Base-by-base conservation (phyloP, 352 stramenopile species). In the Globisporangium cystogenes region DNA sequence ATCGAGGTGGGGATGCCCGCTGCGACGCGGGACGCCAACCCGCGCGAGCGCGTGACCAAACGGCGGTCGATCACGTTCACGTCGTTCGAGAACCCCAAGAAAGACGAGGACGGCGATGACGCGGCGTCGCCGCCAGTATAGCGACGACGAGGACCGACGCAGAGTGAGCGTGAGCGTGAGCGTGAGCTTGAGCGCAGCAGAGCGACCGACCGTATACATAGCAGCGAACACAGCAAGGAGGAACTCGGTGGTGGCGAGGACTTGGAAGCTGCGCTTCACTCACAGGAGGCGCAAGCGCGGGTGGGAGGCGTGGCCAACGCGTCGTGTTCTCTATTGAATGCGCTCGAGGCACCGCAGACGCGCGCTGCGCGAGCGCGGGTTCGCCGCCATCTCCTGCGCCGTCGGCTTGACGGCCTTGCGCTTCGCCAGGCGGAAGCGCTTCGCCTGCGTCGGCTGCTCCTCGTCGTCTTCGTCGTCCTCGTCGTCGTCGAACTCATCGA, bases 21-120 rank as follows among this genome's bases (percentile, higher is more conserved):
- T 20, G 67, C 76, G 2, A 72, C 66, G 12, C 73, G 68, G 15
- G 62, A 81, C 40, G 76, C 65, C 18, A 79, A 77, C 44, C 65
- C 72, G 26, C 62, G 62, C 16, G 72, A 85, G 15, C 62, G 72
- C 4, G 45, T 82, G 7, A 51, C 66, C 8, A 92, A 92, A 51
- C 74, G 76, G 24, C 74, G 76, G 21, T 92, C 81, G 10, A 92
- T 90, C 52, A 91, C 78, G 29, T 91, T 91, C 62, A 86, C 74
- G 14, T 72, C 57, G 16, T 88, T 87, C 49, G 60, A 75, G 60
- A 71, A 53, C 44, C 31, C 56, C 4, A 62, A 62, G 56, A 62
- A 62, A 24, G 56, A n/a, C n/a, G n/a, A 62, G 42, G 37, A 48
- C 31, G 54, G 67, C 42, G 46, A 21, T 40, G 39, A 23, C 2